A percentile compares a stretch with the other conserved stretches of the same genome.
phyloP scores from a whole-genome alignment of 106 monocot genomes.

The Amphibolis antarctica region DNA sequence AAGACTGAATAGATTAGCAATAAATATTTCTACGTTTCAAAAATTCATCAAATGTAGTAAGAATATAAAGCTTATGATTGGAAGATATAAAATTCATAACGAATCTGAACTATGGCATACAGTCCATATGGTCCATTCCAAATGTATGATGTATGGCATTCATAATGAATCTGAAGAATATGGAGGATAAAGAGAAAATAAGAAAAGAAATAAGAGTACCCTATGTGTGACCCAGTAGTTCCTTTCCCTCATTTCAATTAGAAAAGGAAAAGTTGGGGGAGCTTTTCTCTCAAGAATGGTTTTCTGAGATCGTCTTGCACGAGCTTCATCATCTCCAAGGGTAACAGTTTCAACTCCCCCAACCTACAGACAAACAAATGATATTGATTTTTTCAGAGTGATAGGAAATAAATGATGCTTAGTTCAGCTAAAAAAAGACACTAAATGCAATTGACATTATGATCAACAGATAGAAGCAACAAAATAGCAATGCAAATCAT shows the following conservation, averaged over 20 bases:
- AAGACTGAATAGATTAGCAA: too few species aligned
- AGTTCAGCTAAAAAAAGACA: too few species aligned
- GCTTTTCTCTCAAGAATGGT: constrained; percentile 92
- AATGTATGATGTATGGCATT: not conserved
- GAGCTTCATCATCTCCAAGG: constrained; percentile 87
- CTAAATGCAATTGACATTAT: too few species aligned
- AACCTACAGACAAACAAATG: constrained; percentile 30
- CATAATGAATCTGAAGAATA: not conserved
- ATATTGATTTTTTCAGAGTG: too few species aligned
- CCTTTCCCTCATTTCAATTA: constrained; percentile 97
- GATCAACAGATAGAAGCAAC: too few species aligned
- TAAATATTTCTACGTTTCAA: too few species aligned
- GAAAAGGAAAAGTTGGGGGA: constrained; percentile 91
- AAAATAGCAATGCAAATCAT: too few species aligned
- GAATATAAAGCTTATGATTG: too few species aligned
- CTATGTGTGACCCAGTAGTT: constrained; percentile 92
- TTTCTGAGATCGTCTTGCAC: constrained; percentile 83
- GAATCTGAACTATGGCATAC: too few species aligned
- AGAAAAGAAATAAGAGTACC: constrained; percentile 27
- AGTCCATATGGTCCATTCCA: not conserved
- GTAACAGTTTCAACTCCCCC: constrained; percentile 92
- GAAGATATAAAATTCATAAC: too few species aligned
- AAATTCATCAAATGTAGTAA: too few species aligned
- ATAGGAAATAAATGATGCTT: too few species aligned
- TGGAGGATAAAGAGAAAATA: not conserved